These are phyloP conservation scores for Corynascus novoguineensis DNA, from an alignment of 495 filamentous ascomycete species.

Conservation along the genomic window DNA sequence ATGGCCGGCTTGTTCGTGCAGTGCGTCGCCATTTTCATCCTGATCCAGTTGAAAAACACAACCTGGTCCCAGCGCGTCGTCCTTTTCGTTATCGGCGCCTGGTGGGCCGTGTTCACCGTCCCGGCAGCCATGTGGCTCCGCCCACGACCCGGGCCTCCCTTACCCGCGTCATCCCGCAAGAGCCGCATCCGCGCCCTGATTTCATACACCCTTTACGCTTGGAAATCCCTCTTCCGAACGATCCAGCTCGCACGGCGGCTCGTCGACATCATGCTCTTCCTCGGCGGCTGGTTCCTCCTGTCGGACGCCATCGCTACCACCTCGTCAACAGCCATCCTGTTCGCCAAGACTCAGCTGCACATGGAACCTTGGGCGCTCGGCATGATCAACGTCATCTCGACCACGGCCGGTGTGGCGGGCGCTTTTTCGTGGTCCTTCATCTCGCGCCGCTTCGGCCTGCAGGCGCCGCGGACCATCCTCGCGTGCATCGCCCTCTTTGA, in stretches of 20 bases:
- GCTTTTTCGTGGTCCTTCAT: conserved; percentile 86
- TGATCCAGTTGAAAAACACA: conserved; percentile 63
- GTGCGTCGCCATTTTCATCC: conserved; percentile 65
- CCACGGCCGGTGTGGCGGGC: conserved; percentile 72
- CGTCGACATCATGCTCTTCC: conserved; percentile 81
- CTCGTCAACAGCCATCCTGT: conserved; percentile 89
- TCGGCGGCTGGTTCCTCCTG: conserved; percentile 89
- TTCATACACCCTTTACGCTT: conserved; percentile 70
- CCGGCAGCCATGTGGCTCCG: conserved; percentile 88
- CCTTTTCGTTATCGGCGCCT: conserved; percentile 80
- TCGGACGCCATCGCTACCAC: conserved; percentile 93
- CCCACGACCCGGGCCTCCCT: conserved; percentile 79
- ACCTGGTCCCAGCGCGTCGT: conserved; percentile 76
- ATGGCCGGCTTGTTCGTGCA: conserved; percentile 76
- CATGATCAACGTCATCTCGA: conserved; percentile 88
- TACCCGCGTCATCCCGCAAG: conserved; percentile 41
- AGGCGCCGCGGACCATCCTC: conserved; percentile 81
- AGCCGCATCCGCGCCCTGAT: conserved; percentile 35
- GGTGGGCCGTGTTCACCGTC: conserved; percentile 92
- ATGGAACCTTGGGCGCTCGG: conserved; percentile 88
- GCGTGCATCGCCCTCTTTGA: conserved; percentile 87
- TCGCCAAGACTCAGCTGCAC: conserved; percentile 85
- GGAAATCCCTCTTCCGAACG: conserved; percentile 79
- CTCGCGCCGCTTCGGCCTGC: conserved; percentile 57
- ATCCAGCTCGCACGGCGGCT: conserved; percentile 70